These are phyloP conservation scores for Pythium monospermum DNA, from an alignment of 352 stramenopile species.

Conservation along the genomic window DNA sequence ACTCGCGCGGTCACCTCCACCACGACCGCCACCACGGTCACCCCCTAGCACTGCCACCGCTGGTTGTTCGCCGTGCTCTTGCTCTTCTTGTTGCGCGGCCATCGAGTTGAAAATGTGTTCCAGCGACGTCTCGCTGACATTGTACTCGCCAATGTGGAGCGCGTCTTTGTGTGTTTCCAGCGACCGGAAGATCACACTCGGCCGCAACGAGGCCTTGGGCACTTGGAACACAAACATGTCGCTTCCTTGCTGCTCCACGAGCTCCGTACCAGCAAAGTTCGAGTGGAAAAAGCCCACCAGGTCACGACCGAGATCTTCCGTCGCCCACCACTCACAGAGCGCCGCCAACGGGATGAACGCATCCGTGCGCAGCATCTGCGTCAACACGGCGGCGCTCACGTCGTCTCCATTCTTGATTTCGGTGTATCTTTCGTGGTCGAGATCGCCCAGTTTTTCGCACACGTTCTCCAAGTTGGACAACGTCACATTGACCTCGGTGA, in stretches of 20 bases:
- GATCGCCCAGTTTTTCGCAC: slow-evolving; percentile 36
- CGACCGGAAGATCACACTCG: slow-evolving; percentile 53
- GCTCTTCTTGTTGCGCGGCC: slow-evolving; percentile 68
- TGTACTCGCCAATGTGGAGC: slow-evolving; percentile 77
- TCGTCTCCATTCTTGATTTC: too few species aligned
- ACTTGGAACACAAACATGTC: slow-evolving; percentile 71
- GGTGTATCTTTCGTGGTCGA: slow-evolving; percentile 28
- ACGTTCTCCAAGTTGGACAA: slow-evolving; percentile 28
- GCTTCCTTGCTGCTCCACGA: slow-evolving; percentile 64
- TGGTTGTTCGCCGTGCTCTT: too few species aligned
- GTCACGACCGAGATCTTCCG: slow-evolving; percentile 33
- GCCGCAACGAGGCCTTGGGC: slow-evolving; percentile 45
- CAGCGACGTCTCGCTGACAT: slow-evolving; percentile 83
- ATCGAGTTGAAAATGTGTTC: slow-evolving; percentile 92
- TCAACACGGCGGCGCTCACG: slow-evolving; percentile 38
- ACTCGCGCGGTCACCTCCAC: too few species aligned
- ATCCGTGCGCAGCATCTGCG: slow-evolving; percentile 36
- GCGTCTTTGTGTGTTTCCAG: slow-evolving; percentile 60
- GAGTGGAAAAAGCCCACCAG: slow-evolving; percentile 38
- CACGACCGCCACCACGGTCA: too few species aligned
- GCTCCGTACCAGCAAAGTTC: slow-evolving; percentile 33
- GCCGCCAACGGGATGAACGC: slow-evolving; percentile 42
- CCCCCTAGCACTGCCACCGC: too few species aligned
- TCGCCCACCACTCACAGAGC: slow-evolving; percentile 57
- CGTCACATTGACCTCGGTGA: too few species aligned